Evolutionary conservation across 208 protist species (phyloP).

Genomic region (Wallacemonas sp.): DNA sequence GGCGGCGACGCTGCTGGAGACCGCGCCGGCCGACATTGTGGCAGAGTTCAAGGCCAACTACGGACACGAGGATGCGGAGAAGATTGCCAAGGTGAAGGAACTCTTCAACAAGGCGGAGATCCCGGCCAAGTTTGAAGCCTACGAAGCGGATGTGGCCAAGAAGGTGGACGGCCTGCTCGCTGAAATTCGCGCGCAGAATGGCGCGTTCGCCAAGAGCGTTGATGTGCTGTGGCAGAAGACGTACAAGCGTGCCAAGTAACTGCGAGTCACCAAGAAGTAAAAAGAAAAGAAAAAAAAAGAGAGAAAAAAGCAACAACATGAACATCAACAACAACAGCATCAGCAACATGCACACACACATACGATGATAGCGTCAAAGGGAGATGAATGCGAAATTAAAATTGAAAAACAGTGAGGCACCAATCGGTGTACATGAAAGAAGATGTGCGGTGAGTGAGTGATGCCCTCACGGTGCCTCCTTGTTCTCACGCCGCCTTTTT

Average conservation of each 20-base stretch:
- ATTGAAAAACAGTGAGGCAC: no score
- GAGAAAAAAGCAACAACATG: not conserved
- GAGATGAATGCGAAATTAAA: no score
- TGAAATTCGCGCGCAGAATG: constrained; percentile 30
- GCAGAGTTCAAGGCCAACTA: constrained; percentile 91
- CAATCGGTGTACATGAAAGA: no score
- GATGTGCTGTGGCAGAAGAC: constrained; percentile 82
- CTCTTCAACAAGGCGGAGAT: constrained; percentile 85
- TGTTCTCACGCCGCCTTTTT: not conserved
- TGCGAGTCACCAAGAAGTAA: no score
- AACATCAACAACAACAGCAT: constrained; percentile 14
- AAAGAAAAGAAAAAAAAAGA: not conserved
- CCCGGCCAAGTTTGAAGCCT: constrained; percentile 65
- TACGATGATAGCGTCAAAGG: not conserved
- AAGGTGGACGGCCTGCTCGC: constrained; percentile 57
- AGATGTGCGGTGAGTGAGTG: no score
- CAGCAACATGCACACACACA: not conserved
- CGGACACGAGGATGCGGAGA: constrained; percentile 62
- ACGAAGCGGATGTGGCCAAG: constrained; percentile 72
- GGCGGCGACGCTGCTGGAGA: constrained; percentile 84
- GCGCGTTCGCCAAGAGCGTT: constrained; percentile 64
- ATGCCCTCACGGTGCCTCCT: no score
- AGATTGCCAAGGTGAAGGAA: constrained; percentile 88
- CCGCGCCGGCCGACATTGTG: constrained; percentile 53
- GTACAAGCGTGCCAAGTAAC: constrained; percentile 87